Conservation (phyloP, 2,329 filamentous ascomycete species). For the Verticillium longisporum region DNA sequence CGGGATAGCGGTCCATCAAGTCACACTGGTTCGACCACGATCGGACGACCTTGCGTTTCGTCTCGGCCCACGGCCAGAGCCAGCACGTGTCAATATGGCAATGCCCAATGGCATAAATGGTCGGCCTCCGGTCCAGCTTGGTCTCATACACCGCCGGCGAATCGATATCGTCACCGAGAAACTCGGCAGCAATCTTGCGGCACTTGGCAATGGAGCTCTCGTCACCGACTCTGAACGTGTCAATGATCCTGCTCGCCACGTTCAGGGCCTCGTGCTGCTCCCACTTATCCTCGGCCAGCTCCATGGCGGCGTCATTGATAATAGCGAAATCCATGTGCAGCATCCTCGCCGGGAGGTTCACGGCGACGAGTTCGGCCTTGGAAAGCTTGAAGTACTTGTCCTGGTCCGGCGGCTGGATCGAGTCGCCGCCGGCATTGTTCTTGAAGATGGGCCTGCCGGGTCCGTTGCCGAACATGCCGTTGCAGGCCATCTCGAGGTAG, state of each 20-base stretch:
- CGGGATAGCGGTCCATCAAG: conserved; percentile 60
- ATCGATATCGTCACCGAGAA: conserved; percentile 52
- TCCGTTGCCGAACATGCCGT: conserved; percentile 56
- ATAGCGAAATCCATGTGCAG: conserved; percentile 62
- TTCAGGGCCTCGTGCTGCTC: conserved; percentile 56
- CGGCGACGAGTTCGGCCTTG: conserved; percentile 54
- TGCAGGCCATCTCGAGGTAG: conserved; percentile 66
- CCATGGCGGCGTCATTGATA: conserved; percentile 56
- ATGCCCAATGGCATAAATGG: conserved; percentile 58
- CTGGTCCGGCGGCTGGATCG: conserved; percentile 55
- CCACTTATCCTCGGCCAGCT: conserved; percentile 58
- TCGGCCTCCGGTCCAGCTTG: conserved; percentile 36
- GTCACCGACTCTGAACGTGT: conserved; percentile 54
- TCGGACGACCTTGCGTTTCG: conserved; percentile 61
- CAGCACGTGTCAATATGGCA: conserved; percentile 67
- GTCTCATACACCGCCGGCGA: conserved; percentile 51
- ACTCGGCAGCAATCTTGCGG: conserved; percentile 52
- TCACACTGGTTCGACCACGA: conserved; percentile 66
- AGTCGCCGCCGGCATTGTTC: conserved; percentile 42
- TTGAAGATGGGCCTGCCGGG: conserved; percentile 13
- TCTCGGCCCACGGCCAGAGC: conserved; percentile 66
- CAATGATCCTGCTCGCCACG: conserved; percentile 57
- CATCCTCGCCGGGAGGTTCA: conserved; percentile 53
- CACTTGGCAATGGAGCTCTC: conserved; percentile 48
- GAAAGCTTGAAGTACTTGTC: conserved; percentile 50